Evolutionary conservation across 2,329 filamentous ascomycete genomes (phyloP), one percentile per base, ranked within the genome.

Genomic region (Claviceps citrina): DNA sequence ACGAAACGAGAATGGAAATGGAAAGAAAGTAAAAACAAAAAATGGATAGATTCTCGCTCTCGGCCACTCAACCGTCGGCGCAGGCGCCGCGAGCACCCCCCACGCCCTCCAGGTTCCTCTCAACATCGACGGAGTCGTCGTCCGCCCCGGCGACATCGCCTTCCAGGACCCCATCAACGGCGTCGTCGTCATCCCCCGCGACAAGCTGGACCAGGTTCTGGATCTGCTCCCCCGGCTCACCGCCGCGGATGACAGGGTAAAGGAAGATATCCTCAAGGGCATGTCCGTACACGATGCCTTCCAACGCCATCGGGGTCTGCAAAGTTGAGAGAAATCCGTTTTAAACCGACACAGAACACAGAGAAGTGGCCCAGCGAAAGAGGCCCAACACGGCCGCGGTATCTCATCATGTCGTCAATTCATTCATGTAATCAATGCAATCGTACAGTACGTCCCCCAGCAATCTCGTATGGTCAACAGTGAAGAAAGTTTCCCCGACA

Each of bases 131-230:
- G 65, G 63, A 31, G 61, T 63, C 31, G 43, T 56, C 27, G 54
- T 70, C 36, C 54, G 47, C 15, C 66, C 61, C 55, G 78, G 80
- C 7, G 82, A 86, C 55, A 66, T 85, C 28, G 65, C 83, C 34
- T 77, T 84, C 57, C 71, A 74, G 41, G 82, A 86, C 54, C 68
- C 74, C 4, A 60, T 64, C n/a, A 81, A 84, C 46, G 81, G 78
- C 0, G 71, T 81, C 1, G 79, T 83, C 10, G 67, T 73, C 22
- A 79, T 86, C 42, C 81, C 81, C 1, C 60, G 63, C 36, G 67
- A 66, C 26, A 71, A 74, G 49, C 54, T 84, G 8, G 64, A 67
- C 9, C 66, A 70, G 36, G 71, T 84, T 16, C 51, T 83, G 10
- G 70, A 71, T 36, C 51, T 84, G 47, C 62, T 81, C 47, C 76